A percentile compares a stretch with the other conserved stretches of the same genome.
Conservation (phyloP, 352 stramenopile genomes). For the Phytophthora sp. region DNA sequence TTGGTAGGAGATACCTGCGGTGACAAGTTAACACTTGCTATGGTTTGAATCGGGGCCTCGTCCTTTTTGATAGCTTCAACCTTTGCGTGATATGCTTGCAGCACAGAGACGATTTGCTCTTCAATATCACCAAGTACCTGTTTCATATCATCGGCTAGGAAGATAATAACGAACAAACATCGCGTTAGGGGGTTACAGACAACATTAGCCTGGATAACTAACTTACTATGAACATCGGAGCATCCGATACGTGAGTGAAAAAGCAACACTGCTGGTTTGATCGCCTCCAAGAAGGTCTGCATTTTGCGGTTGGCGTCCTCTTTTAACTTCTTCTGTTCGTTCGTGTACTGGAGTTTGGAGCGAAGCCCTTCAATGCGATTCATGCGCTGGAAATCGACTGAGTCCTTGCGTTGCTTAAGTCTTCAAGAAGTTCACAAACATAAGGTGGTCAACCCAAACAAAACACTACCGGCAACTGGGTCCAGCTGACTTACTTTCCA, state of each 20-base stretch:
- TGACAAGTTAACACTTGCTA: constrained; percentile 9
- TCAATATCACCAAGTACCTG: constrained; percentile 79
- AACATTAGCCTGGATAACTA: background rate
- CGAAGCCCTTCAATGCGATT: constrained; percentile 80
- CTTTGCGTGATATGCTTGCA: constrained; percentile 77
- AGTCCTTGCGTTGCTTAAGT: constrained; percentile 84
- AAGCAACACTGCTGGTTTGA: constrained; percentile 68
- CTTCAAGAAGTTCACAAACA: constrained; percentile 42
- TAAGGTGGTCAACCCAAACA: too few relatives aligned
- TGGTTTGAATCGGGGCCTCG: constrained; percentile 3
- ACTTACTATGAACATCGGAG: constrained; percentile 66
- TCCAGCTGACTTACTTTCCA: constrained; percentile 75
- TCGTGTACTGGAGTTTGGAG: constrained; percentile 59
- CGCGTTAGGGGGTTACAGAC: background rate
- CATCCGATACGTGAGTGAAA: constrained; percentile 80
- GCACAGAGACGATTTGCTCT: constrained; percentile 67
- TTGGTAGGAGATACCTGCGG: constrained; percentile 21
- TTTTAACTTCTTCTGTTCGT: constrained; percentile 81
- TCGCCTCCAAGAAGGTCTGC: constrained; percentile 62
- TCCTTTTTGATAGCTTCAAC: constrained; percentile 52
- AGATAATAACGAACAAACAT: constrained; percentile 9
- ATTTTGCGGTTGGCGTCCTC: constrained; percentile 75
- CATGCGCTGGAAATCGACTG: constrained; percentile 77
- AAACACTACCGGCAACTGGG: too few relatives aligned
- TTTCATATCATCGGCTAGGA: constrained; percentile 76